Evolutionary conservation across 768 basidiomycete genomes (phyloP).

Genomic region (Mycena leptocephala): DNA sequence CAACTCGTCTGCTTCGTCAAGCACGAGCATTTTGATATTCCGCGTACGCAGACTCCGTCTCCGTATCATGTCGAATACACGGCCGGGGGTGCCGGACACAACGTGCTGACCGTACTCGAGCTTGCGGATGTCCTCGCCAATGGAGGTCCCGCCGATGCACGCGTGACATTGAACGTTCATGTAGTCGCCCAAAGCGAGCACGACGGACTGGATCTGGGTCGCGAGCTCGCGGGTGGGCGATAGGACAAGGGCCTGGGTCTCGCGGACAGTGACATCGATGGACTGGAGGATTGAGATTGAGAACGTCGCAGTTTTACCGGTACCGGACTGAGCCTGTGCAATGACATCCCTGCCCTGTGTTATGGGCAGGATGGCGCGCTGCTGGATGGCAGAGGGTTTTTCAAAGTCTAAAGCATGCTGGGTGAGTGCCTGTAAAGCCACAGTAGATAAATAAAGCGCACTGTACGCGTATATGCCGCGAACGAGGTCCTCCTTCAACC

Average conservation of each 20-base stretch:
- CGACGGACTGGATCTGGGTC: constrained; percentile 98
- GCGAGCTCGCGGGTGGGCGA: constrained; percentile 99
- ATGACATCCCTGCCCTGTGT: constrained; percentile 97
- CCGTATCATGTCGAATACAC: constrained; percentile 99
- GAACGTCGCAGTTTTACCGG: constrained; percentile 99
- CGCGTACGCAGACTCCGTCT: constrained; percentile 93
- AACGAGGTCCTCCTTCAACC: constrained; percentile 94
- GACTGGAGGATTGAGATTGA: constrained; percentile 98
- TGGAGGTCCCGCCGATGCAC: constrained; percentile 97
- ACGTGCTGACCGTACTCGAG: constrained; percentile 98
- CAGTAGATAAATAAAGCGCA: constrained; percentile 52
- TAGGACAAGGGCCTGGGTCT: constrained; percentile 96
- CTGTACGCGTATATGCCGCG: constrained; percentile 99
- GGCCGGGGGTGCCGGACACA: constrained; percentile 96
- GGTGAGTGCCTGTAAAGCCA: constrained; percentile 7
- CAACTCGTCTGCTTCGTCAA: constrained; percentile 97
- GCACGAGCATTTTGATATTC: constrained; percentile 97
- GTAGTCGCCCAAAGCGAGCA: constrained; percentile 97
- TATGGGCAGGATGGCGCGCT: constrained; percentile 97
- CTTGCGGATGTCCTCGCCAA: constrained; percentile 98
- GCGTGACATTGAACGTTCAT: constrained; percentile 99
- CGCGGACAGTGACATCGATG: constrained; percentile 95
- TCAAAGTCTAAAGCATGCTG: constrained; percentile 78
- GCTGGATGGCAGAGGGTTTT: constrained; percentile 98
- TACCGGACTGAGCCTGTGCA: constrained; percentile 98